Percentiles rank a stretch among this genome's conserved stretches.
These are phyloP conservation scores for Pyrenophora graminea DNA, from an alignment of 2,329 filamentous ascomycete species.

Conservation along the genomic window DNA sequence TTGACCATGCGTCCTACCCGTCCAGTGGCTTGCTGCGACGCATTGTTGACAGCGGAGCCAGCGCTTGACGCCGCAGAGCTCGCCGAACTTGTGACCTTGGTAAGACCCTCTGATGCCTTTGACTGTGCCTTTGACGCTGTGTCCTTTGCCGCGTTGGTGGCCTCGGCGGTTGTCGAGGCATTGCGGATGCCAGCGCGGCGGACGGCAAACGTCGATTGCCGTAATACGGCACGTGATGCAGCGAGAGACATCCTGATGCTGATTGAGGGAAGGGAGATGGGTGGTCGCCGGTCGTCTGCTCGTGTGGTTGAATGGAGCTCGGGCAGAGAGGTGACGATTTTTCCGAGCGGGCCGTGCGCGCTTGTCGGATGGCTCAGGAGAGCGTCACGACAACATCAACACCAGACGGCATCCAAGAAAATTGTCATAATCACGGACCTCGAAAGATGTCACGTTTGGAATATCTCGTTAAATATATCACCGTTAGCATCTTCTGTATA, in stretches of 20 bases:
- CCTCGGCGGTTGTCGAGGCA: slow-evolving; percentile 55
- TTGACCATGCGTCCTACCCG: slow-evolving; percentile 70
- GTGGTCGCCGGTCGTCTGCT: slow-evolving; percentile 22
- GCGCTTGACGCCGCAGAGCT: slow-evolving; percentile 76
- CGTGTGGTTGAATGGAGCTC: slow-evolving; percentile 19
- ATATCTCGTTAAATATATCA: too few species aligned
- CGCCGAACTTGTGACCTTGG: slow-evolving; percentile 77
- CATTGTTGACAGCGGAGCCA: slow-evolving; percentile 57
- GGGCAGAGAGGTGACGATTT: slow-evolving; percentile 25
- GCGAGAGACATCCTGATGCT: slow-evolving; percentile 53
- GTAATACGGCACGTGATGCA: slow-evolving; percentile 52
- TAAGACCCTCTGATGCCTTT: slow-evolving; percentile 83
- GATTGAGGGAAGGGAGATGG: slow-evolving; percentile 25
- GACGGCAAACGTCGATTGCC: slow-evolving; percentile 51
- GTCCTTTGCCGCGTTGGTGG: slow-evolving; percentile 53
- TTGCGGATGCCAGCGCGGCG: slow-evolving; percentile 52
- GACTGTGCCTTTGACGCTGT: slow-evolving; percentile 64
- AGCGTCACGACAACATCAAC: slow-evolving; percentile 8
- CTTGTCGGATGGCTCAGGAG: slow-evolving; percentile 20
- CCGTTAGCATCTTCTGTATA: too few species aligned
- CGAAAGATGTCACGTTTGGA: too few species aligned
- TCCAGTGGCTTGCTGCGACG: slow-evolving; percentile 57
- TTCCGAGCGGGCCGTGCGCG: slow-evolving; percentile 21
- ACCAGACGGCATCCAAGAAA: neutral
- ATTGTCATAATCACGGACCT: neutral